Conservation (phyloP, 495 filamentous ascomycete species). For the Podospora bellae-mahoneyi region DNA sequence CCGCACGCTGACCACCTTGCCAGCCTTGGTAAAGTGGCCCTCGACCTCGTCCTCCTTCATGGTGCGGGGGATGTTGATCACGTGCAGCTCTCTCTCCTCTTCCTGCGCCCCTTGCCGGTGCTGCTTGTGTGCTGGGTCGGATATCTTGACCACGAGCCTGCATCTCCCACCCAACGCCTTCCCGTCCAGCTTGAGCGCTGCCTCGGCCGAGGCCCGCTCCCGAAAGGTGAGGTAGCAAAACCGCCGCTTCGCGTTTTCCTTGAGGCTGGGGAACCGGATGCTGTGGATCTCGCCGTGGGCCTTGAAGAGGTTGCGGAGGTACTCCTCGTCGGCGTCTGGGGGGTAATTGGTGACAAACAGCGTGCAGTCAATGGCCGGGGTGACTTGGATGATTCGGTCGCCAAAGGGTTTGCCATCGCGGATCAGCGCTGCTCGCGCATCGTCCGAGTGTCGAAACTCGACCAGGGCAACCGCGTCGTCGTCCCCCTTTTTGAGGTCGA, state of each 20-base stretch:
- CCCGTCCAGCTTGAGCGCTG: slow-evolving; percentile 68
- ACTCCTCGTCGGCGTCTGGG: slow-evolving; percentile 75
- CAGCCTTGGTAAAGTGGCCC: slow-evolving; percentile 69
- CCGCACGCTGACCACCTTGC: slow-evolving; percentile 64
- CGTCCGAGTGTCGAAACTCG: slow-evolving; percentile 78
- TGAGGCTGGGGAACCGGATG: slow-evolving; percentile 86
- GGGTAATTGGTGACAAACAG: slow-evolving; percentile 92
- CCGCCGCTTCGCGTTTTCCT: slow-evolving; percentile 78
- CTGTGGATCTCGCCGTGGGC: slow-evolving; percentile 76
- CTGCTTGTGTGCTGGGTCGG: slow-evolving; percentile 73
- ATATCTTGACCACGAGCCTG: slow-evolving; percentile 73
- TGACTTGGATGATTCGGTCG: slow-evolving; percentile 65
- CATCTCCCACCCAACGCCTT: slow-evolving; percentile 55
- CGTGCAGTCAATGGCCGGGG: slow-evolving; percentile 68
- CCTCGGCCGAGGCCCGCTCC: slow-evolving; percentile 57
- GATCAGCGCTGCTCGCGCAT: slow-evolving; percentile 74
- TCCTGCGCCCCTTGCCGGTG: slow-evolving; percentile 75
- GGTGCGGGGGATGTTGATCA: slow-evolving; percentile 67
- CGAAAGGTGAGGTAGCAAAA: slow-evolving; percentile 94
- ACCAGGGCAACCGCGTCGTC: slow-evolving; percentile 67
- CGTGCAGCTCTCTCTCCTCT: slow-evolving; percentile 84
- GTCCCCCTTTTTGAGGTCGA: slow-evolving; percentile 59
- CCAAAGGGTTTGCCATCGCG: slow-evolving; percentile 73
- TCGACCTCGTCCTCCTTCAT: slow-evolving; percentile 64
- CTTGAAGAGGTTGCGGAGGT: slow-evolving; percentile 71